Evolutionary conservation across 169 alveolate species (phyloP), one percentile per base, ranked within the genome.

Genomic region (Cystoisospora suis): DNA sequence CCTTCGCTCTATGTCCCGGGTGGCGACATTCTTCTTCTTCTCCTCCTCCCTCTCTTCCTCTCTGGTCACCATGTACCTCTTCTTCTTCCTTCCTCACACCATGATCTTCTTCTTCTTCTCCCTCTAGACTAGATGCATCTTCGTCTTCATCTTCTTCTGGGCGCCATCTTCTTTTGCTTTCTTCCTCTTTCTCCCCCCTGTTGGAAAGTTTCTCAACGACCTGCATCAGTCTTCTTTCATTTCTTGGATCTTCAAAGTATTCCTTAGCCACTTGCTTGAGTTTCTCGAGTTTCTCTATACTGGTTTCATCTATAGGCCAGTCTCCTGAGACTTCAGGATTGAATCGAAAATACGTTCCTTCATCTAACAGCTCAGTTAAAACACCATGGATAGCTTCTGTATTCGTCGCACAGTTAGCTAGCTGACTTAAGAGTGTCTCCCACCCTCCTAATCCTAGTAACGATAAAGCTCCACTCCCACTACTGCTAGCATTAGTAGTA

Each of bases 351-450:
- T 95, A 95, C 86, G 79, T 88, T 32, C 92, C 47, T 49, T 38
- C 80, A 56, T 93, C 94, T 32, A 95, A 90, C 70, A 95, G 44
- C 47, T 92, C 93, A 34, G 86, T 75, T 40, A 94, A 88, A 49
- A 92, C 86, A 36, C 90, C 94, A 75, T 95, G 96, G 20, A 93
- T 91, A 29, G 90, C 79, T 61, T 95, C 96, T 36, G 96, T 95
- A 75, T 95, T 92, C 23, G 96, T 93, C n/a, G 95, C 95, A 4
- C 95, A 93, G 42, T 89, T 85, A 5, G 94, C 95, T 36, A 95
- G 90, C 90, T 95, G 96, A 15, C 69, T 88, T 44, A 95, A 47
- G 7, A 95, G 44, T 3, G 93, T 94, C 44, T 95, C 96, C 96
- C 96, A 93, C 40, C 96, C 93, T 29, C 83, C 83, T 6, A 72